Evolutionary conservation across 2,329 filamentous ascomycete genomes (phyloP).

Genomic region (Colletotrichum tamarilloi): DNA sequence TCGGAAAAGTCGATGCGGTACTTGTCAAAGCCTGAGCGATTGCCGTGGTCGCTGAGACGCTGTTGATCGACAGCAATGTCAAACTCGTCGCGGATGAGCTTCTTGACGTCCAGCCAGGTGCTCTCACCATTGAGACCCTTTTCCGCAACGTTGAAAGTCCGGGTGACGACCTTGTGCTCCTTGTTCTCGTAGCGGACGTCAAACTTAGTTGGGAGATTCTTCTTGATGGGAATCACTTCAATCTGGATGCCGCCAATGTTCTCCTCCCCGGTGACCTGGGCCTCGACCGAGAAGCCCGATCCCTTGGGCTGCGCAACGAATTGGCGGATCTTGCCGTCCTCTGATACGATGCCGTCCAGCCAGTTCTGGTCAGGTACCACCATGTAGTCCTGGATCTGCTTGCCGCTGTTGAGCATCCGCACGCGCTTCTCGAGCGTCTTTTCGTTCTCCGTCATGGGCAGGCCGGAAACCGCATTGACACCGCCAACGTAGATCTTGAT

Average conservation of each 20-base stretch:
- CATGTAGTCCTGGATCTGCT: slow-evolving; percentile 45
- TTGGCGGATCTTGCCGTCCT: slow-evolving; percentile 53
- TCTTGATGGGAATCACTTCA: slow-evolving; percentile 46
- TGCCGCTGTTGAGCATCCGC: slow-evolving; percentile 13
- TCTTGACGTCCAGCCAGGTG: slow-evolving; percentile 36
- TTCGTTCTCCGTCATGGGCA: slow-evolving; percentile 40
- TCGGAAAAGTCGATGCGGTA: slow-evolving; percentile 7
- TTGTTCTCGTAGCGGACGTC: slow-evolving; percentile 34
- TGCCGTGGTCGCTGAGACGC: neutral
- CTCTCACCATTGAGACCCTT: slow-evolving; percentile 20
- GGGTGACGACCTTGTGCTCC: slow-evolving; percentile 24
- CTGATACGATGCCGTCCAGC: slow-evolving; percentile 52
- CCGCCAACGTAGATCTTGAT: slow-evolving; percentile 53
- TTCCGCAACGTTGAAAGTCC: slow-evolving; percentile 30
- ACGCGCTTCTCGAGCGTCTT: slow-evolving; percentile 32
- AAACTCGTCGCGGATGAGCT: slow-evolving; percentile 26
- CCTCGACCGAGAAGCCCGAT: slow-evolving; percentile 55
- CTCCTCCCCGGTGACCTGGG: slow-evolving; percentile 56
- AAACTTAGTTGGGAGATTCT: slow-evolving; percentile 22
- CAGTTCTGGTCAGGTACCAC: slow-evolving; percentile 50
- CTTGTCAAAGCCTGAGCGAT: neutral
- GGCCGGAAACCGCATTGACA: slow-evolving; percentile 53
- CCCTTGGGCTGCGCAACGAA: slow-evolving; percentile 59
- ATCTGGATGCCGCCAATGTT: slow-evolving; percentile 54
- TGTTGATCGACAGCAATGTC: slow-evolving; percentile 23